Percentiles rank a stretch among this genome's conserved stretches.
phyloP scores from a whole-genome alignment of 1,284 basidiomycete species.

The Sanghuangporus baumii region DNA sequence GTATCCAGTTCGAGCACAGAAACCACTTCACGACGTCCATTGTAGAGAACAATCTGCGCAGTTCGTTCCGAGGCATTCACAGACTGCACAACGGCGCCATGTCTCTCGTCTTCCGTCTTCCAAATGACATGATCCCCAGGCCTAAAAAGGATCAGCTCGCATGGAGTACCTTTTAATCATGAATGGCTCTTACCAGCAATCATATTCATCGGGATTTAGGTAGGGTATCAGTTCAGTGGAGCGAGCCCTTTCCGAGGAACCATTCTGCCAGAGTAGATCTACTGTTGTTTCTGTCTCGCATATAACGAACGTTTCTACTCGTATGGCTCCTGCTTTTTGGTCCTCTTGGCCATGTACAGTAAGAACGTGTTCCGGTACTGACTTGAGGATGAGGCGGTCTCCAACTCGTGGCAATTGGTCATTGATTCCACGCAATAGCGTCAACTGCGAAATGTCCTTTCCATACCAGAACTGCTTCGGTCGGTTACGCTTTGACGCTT shows the following conservation, averaged over 20 bases:
- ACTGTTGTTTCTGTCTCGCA: slow-evolving; percentile 65
- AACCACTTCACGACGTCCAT: slow-evolving; percentile 55
- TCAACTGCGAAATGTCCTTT: slow-evolving; percentile 59
- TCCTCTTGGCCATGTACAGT: slow-evolving; percentile 52
- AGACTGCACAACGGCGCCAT: slow-evolving; percentile 73
- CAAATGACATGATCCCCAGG: slow-evolving; percentile 90
- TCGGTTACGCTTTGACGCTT: slow-evolving; percentile 52
- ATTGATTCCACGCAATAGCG: slow-evolving; percentile 53
- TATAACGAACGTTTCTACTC: slow-evolving; percentile 57
- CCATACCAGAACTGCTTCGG: slow-evolving; percentile 77
- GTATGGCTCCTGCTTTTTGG: slow-evolving; percentile 39
- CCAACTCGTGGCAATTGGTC: slow-evolving; percentile 64
- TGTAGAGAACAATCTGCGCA: slow-evolving; percentile 54
- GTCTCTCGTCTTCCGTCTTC: slow-evolving; percentile 66
- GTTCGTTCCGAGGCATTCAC: slow-evolving; percentile 72
- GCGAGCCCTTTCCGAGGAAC: slow-evolving; percentile 51
- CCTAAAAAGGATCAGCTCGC: slow-evolving; percentile 38
- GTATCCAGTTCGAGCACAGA: slow-evolving; percentile 87
- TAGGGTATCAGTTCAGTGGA: slow-evolving; percentile 76
- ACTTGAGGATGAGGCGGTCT: slow-evolving; percentile 56
- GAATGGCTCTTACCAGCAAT: slow-evolving; percentile 61
- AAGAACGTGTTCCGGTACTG: slow-evolving; percentile 38
- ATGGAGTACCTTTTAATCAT: not conserved
- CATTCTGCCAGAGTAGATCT: slow-evolving; percentile 88
- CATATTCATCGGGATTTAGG: slow-evolving; percentile 78